These are phyloP conservation scores for Penicillium vulpinum DNA, from an alignment of 2,329 filamentous ascomycete genomes.

Conservation along the genomic window DNA sequence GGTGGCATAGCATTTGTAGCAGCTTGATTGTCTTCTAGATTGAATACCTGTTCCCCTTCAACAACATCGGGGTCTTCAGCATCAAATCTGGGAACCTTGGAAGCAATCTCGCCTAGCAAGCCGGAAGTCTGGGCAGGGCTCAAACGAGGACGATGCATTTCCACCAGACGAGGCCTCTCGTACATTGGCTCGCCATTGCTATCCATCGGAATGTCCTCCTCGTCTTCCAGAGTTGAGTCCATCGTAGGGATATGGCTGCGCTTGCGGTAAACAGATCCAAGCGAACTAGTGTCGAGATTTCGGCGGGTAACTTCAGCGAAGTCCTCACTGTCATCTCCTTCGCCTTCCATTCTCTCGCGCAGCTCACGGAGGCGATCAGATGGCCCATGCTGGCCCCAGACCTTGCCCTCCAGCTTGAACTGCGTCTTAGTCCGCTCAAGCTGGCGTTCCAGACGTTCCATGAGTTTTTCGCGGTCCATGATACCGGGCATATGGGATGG, in stretches of 20 bases:
- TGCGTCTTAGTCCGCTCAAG: slow-evolving; percentile 96
- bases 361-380: slow-evolving; percentile 90
- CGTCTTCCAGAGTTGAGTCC: slow-evolving; percentile 38
- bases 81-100: slow-evolving; percentile 76
- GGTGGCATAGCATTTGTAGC: slow-evolving; percentile 16
- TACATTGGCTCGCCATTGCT: slow-evolving; percentile 63
- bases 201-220: slow-evolving; percentile 49
- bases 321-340: slow-evolving; percentile 52
- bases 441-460: slow-evolving; percentile 92
- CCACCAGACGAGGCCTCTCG: slow-evolving; percentile 76
- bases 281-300: slow-evolving; percentile 69
- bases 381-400: slow-evolving; percentile 83
- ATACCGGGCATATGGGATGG: slow-evolving; percentile 85
- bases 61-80: slow-evolving; percentile 22
- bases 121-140: slow-evolving; percentile 63
- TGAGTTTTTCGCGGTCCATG: slow-evolving; percentile 84
- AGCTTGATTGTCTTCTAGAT: slow-evolving; percentile 13
- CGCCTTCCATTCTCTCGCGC: slow-evolving; percentile 88
- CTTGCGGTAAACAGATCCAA: slow-evolving; percentile 69
- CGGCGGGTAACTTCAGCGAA: slow-evolving; percentile 57
- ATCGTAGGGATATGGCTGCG: slow-evolving; percentile 44
- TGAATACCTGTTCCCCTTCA: slow-evolving; percentile 5
- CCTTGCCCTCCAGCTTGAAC: slow-evolving; percentile 91
- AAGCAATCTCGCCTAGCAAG: slow-evolving; percentile 69
- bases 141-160: slow-evolving; percentile 69